Conservation (phyloP, 345 rosid species). For the Hypericum perforatum region DNA sequence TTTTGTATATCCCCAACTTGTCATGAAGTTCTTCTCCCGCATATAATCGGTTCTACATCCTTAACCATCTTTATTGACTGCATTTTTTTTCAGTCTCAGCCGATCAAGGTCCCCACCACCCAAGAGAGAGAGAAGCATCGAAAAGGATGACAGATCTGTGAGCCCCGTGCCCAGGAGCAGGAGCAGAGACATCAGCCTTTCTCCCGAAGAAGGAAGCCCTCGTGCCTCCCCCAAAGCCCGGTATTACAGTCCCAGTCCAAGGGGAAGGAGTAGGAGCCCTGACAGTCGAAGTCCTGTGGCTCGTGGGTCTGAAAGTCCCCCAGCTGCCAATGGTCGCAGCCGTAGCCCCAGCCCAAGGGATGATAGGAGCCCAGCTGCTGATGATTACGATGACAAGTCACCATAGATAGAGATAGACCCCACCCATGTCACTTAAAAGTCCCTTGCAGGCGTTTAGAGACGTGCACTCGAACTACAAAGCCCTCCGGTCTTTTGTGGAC, state of each 20-base stretch:
- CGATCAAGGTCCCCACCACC: slow-evolving; percentile 62
- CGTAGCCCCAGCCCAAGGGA: slow-evolving; percentile 42
- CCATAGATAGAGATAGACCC: neutral
- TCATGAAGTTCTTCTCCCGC: neutral
- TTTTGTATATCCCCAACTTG: neutral
- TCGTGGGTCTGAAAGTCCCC: slow-evolving; percentile 39
- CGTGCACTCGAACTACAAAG: no score
- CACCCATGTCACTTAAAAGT: no score
- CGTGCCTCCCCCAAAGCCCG: slow-evolving; percentile 18
- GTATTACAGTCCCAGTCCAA: slow-evolving; percentile 20
- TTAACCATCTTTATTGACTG: neutral
- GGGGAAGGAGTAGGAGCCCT: slow-evolving; percentile 42
- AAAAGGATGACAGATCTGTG: slow-evolving; percentile 20
- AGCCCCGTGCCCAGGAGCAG: slow-evolving; percentile 25
- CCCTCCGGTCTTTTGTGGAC: no score
- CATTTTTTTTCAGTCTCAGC: slow-evolving; percentile 20
- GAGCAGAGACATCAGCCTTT: slow-evolving; percentile 45
- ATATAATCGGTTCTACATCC: neutral
- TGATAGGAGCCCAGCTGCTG: slow-evolving; percentile 35
- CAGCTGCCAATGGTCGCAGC: slow-evolving; percentile 43
- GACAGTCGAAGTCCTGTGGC: slow-evolving; percentile 25
- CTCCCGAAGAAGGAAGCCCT: slow-evolving; percentile 38
- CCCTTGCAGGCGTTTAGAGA: no score
- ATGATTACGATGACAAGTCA: slow-evolving; percentile 28
- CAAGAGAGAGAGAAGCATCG: slow-evolving; percentile 52